These are phyloP conservation scores for Auricularia sp. DNA, from an alignment of 768 basidiomycete genomes.

Conservation along the genomic window DNA sequence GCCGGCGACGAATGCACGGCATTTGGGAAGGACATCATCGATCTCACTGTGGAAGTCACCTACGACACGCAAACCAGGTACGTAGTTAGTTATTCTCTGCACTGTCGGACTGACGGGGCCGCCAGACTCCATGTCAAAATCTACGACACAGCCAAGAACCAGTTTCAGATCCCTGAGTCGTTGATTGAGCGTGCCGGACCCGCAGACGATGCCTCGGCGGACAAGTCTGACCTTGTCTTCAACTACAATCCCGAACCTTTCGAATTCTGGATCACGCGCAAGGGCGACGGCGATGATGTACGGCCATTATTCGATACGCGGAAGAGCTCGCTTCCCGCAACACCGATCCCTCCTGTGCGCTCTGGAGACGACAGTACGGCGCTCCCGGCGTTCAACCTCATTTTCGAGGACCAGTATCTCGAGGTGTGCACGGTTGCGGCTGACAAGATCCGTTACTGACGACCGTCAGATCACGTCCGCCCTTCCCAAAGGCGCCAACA, in stretches of 20 bases:
- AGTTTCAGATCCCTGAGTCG: slow-evolving; percentile 56
- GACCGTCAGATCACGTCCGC: not conserved
- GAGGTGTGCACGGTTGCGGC: slow-evolving; percentile 6
- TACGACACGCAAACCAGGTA: slow-evolving; percentile 50
- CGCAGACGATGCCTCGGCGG: slow-evolving; percentile 17
- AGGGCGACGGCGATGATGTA: slow-evolving; percentile 9
- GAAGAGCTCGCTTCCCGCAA: slow-evolving; percentile 44
- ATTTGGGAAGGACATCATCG: slow-evolving; percentile 47
- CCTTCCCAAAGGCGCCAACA: slow-evolving; percentile 18
- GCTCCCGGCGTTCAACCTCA: slow-evolving; percentile 12
- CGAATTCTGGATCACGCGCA: slow-evolving; percentile 20
- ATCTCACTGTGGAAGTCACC: slow-evolving; percentile 53
- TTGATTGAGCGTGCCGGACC: slow-evolving; percentile 39
- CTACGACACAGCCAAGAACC: slow-evolving; percentile 45
- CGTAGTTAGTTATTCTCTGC: not conserved
- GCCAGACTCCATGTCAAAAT: slow-evolving; percentile 58
- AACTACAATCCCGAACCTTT: slow-evolving; percentile 19
- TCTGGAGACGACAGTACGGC: not conserved
- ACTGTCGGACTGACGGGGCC: not conserved
- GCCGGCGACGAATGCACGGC: slow-evolving; percentile 51
- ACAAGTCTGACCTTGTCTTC: slow-evolving; percentile 9
- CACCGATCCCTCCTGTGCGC: slow-evolving; percentile 42
- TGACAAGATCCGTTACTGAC: not conserved
- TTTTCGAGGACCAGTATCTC: slow-evolving; percentile 24
- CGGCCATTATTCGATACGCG: slow-evolving; percentile 63